phyloP scores from a whole-genome alignment of 805 yeast species.

The Candida glaebosa region DNA sequence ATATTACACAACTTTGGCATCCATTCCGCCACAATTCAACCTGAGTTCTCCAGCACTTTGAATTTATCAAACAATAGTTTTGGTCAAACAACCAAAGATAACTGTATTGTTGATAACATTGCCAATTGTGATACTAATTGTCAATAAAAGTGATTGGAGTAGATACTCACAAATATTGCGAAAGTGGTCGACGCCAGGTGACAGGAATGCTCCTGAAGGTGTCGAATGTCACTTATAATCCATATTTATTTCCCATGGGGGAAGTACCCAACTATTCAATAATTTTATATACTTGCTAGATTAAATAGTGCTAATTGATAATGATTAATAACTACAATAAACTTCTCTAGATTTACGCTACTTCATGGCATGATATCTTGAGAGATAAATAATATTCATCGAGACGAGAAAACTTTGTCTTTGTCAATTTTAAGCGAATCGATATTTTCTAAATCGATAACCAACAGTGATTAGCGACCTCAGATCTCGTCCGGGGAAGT shows the following conservation, averaged over 20 bases:
- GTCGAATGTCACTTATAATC: too few species aligned
- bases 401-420: not conserved
- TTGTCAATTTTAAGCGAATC: not conserved
- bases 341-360: too few species aligned
- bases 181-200: too few species aligned
- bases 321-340: too few species aligned
- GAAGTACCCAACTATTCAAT: too few species aligned
- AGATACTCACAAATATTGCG: too few species aligned
- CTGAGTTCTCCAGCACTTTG: conserved; percentile 58
- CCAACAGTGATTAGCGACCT: too few species aligned
- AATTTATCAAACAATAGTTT: conserved; percentile 17
- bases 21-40: conserved; percentile 94
- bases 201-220: too few species aligned
- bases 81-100: conserved; percentile 27
- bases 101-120: conserved; percentile 28
- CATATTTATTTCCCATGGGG: too few species aligned
- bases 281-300: too few species aligned
- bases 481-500: not conserved
- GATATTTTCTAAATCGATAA: too few species aligned
- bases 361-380: not conserved
- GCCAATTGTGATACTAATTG: conserved; percentile 28
- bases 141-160: conserved; percentile 17
- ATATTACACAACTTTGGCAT: conserved; percentile 82
- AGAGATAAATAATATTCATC: not conserved
- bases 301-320: too few species aligned